Evolutionary conservation across 2,329 filamentous ascomycete species (phyloP).

Genomic region (Parasarocladium wereldwijsianum): DNA sequence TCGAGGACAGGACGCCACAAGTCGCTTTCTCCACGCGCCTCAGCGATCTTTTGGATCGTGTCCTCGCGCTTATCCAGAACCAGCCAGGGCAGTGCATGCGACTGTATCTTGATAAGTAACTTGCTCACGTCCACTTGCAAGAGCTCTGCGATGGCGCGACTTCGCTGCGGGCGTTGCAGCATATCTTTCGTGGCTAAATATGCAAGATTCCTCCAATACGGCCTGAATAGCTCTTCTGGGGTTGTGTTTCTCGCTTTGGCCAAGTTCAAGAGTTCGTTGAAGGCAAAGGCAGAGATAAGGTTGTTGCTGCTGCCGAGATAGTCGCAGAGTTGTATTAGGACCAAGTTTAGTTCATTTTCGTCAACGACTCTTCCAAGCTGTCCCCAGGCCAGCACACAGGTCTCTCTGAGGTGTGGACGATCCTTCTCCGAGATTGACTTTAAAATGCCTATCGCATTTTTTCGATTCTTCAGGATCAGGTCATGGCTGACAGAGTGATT

Average conservation of each 20-base stretch:
- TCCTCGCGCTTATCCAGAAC: slow-evolving; percentile 66
- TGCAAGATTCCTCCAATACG: slow-evolving; percentile 80
- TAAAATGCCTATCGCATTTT: slow-evolving; percentile 55
- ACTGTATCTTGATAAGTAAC: slow-evolving; percentile 62
- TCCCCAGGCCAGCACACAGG: slow-evolving; percentile 74
- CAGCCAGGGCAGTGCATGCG: slow-evolving; percentile 72
- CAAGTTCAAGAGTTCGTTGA: slow-evolving; percentile 65
- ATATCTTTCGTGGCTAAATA: slow-evolving; percentile 74
- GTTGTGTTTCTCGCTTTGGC: slow-evolving; percentile 49
- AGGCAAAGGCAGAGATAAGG: slow-evolving; percentile 66
- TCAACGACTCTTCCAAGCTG: slow-evolving; percentile 63
- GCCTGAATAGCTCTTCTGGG: slow-evolving; percentile 57
- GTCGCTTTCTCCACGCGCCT: slow-evolving; percentile 58
- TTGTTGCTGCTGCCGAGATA: slow-evolving; percentile 75
- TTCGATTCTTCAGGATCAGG: slow-evolving; percentile 33
- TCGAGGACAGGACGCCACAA: slow-evolving; percentile 41
- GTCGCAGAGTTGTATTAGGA: slow-evolving; percentile 69
- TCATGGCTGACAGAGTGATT: slow-evolving; percentile 9
- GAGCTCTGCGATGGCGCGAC: slow-evolving; percentile 65
- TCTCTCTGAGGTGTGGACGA: slow-evolving; percentile 58
- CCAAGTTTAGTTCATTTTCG: slow-evolving; percentile 75
- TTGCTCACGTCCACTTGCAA: slow-evolving; percentile 61
- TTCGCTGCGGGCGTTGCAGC: slow-evolving; percentile 64
- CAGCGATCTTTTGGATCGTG: slow-evolving; percentile 66
- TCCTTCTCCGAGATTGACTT: slow-evolving; percentile 58